Base-by-base conservation (phyloP, 768 basidiomycete species). In the Russula sp. region DNA sequence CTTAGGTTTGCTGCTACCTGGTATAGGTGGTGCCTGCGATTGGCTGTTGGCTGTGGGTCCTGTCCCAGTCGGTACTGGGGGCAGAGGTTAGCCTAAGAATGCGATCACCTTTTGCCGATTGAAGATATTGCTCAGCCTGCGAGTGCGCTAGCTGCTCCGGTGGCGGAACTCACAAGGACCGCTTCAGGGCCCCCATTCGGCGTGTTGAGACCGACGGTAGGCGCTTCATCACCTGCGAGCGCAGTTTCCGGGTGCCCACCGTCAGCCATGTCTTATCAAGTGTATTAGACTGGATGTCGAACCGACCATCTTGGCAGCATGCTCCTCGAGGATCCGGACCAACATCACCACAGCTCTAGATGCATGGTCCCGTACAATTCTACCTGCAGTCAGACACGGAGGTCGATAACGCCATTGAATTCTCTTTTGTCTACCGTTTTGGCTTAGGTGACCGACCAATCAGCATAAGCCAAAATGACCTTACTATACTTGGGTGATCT, bases 71-170 rank as follows among this genome's bases (percentile, higher is more conserved):
- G 64, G 65, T 40, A 68, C 47, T 2, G 65, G 61, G 1, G 57
- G 66, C 45, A 63, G 61, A 40, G 45, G 45, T 42, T 54, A 16
- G 10, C 9, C 16, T 7, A 5, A 13, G 4, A 34, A 50, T 13
- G 5, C 14, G 9, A 55, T 45, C 14, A 58, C 16, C 16, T 90
- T 76, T 86, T 94, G 32, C 89, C 86, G 0, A 98, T 70, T 0
- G 90, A 94, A 4, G 93, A 89, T 48, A 98, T 92, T 2, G 96
- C 96, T 95, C 96, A 98, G 6, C 94, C 93, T 16, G 96, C 96
- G 3, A 99, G 77, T 18, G 87, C 89, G 8, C 91, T 88, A 18
- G 96, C 96, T 2, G 94, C 95, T 0, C 94, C 94, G 0, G 94
- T 86, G 0, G 96, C 94, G 4, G 86, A 86, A 68, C 87, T 93